A percentile compares a stretch with the other conserved stretches of the same genome.
Evolutionary conservation across 768 basidiomycete genomes (phyloP).

Genomic region (Artomyces pyxidatus): DNA sequence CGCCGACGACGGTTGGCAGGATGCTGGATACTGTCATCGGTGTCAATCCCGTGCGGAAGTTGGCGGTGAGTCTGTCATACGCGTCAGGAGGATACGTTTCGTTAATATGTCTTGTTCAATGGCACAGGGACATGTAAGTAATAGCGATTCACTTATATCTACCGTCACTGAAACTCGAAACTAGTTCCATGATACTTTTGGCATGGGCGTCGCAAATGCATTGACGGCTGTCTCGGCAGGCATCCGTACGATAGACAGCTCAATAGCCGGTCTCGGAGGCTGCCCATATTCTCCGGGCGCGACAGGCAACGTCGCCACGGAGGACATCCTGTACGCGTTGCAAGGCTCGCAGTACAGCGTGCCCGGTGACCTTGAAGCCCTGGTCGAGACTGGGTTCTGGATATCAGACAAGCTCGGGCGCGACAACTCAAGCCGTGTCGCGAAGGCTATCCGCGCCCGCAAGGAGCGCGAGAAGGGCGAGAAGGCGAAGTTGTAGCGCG

Average conservation of each 20-base stretch:
- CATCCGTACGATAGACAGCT: conserved; percentile 73
- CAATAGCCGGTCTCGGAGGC: conserved; percentile 86
- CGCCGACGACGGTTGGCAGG: conserved; percentile 54
- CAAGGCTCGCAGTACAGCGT: conserved; percentile 53
- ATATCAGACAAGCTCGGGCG: conserved; percentile 60
- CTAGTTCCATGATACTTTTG: conserved; percentile 88
- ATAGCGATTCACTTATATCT: background rate
- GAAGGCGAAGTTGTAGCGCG: conserved; percentile 6
- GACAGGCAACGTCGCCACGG: conserved; percentile 91
- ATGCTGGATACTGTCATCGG: conserved; percentile 68
- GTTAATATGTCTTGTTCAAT: background rate
- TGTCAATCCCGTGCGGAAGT: conserved; percentile 46
- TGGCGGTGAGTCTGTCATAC: conserved; percentile 49
- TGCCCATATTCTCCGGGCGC: conserved; percentile 96
- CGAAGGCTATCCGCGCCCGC: conserved; percentile 57
- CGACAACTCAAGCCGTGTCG: conserved; percentile 69
- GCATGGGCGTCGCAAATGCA: conserved; percentile 73
- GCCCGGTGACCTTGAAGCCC: conserved; percentile 52
- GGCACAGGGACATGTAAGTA: conserved; percentile 48
- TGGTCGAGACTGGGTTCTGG: conserved; percentile 79
- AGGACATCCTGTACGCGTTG: conserved; percentile 84
- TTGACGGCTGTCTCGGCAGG: conserved; percentile 65
- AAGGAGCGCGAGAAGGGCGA: conserved; percentile 28
- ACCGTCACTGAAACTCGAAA: no score
- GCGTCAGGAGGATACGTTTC: background rate